Base-by-base conservation (phyloP, 164 flowering plant genomes). In the Houttuynia cordata region DNA sequence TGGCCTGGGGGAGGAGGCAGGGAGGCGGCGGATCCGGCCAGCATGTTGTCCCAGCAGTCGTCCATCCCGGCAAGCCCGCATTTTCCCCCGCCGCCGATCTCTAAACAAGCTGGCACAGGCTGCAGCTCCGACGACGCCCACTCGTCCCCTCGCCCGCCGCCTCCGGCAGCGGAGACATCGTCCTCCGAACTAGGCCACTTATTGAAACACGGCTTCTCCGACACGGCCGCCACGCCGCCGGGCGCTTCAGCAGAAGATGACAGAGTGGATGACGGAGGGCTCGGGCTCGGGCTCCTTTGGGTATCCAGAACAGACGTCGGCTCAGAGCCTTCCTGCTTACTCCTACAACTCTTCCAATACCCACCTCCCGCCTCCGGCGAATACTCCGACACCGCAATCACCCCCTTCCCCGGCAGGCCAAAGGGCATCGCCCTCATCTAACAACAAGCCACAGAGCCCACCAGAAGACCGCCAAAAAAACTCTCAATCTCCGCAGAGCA, bases 361-460 rank as follows among this genome's bases (percentile, higher is more conserved):
- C 37, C 37, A n/a, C n/a, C n/a, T n/a, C n/a, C n/a, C 24, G 39
- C 13, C 49, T 72, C 63, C 60, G 68, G 15, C 19, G 77, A 65
- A 67, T 70, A 68, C 73, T 63, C 68, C 17, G 67, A 40, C 50
- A 40, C 37, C 40, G 74, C 77, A 23, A 76, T 66, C 56, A 73
- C 81, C 79, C 83, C 87, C 83, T 87, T 81, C 76, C 81, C 83
- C 65, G 79, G 84, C 78, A 83, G 79, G 81, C 79, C 77, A 62
- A 83, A 73, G 93, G 94, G 87, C 81, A 81, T 78, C 71, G 80
- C 87, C 84, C 70, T 83, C 90, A 84, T 83, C 83, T 79, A 84
- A 63, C 37, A 30, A 30, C 37, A 30, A 30, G 37, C 37, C 37
- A 30, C 37, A 30, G 6, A 30, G 6, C 37, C 37, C 37, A 30